Conservation (phyloP, 176 grass and related monocot species). For the Oryza rufipogon region DNA sequence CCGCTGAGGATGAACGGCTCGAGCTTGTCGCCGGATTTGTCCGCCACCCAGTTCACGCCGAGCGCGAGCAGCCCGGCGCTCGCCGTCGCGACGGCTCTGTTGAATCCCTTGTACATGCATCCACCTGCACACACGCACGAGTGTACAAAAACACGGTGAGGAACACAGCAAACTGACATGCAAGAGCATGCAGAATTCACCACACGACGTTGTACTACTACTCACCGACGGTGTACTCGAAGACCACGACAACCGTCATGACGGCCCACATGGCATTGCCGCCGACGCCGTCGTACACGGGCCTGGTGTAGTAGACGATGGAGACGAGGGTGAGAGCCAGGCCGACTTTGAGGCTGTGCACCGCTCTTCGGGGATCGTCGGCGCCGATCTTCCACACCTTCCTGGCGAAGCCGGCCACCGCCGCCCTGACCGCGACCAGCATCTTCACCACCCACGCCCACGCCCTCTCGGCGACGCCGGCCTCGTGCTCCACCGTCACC, state of each 20-base stretch:
- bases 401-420: slow-evolving; percentile 20
- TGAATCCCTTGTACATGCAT: slow-evolving; percentile 87
- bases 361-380: slow-evolving; percentile 59
- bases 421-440: neutral
- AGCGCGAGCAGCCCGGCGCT: slow-evolving; percentile 69
- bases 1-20: slow-evolving; percentile 64
- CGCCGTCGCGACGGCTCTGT: slow-evolving; percentile 71
- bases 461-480: neutral
- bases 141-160: slow-evolving; percentile 1
- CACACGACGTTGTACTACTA: neutral
- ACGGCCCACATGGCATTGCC: slow-evolving; percentile 69
- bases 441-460: slow-evolving; percentile 35
- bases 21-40: slow-evolving; percentile 62
- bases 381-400: slow-evolving; percentile 57
- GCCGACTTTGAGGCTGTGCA: slow-evolving; percentile 68
- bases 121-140: slow-evolving; percentile 56
- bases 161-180: neutral
- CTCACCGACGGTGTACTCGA: slow-evolving; percentile 90
- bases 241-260: slow-evolving; percentile 69
- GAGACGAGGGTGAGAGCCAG: slow-evolving; percentile 67
- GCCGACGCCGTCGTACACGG: slow-evolving; percentile 60
- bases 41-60: slow-evolving; percentile 77
- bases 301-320: slow-evolving; percentile 65
- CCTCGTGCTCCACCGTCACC: slow-evolving; percentile 42
- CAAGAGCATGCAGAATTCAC: neutral